phyloP scores from a whole-genome alignment of 2,329 filamentous ascomycete genomes.

The Epichloe sibirici region DNA sequence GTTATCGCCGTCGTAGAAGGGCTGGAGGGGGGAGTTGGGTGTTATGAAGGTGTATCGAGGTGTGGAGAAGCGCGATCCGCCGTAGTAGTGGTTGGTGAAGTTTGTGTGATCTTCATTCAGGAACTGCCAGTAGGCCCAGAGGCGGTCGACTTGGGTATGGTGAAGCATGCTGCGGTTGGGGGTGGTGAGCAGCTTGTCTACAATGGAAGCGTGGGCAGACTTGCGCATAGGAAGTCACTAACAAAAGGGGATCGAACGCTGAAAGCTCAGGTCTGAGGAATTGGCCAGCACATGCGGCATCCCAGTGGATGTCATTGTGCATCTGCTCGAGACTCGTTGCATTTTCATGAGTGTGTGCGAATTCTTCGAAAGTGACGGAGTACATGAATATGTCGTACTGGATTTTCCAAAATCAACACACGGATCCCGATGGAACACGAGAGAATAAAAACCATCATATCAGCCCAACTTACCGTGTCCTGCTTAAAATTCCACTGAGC shows the following conservation, averaged over 20 bases:
- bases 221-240: slow-evolving; percentile 7
- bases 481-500: slow-evolving; percentile 22
- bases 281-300: slow-evolving; percentile 27
- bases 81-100: slow-evolving; percentile 27
- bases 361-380: slow-evolving; percentile 22
- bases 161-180: slow-evolving; percentile 26
- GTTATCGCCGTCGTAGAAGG: slow-evolving; percentile 31
- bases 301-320: slow-evolving; percentile 31
- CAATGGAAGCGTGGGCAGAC: background rate
- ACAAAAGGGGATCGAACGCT: slow-evolving; percentile 35
- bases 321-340: slow-evolving; percentile 31
- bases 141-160: slow-evolving; percentile 48
- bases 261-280: slow-evolving; percentile 28
- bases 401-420: background rate
- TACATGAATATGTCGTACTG: slow-evolving; percentile 31
- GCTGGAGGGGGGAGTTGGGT: slow-evolving; percentile 32
- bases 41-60: slow-evolving; percentile 26
- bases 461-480: slow-evolving; percentile 25
- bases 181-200: background rate
- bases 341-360: slow-evolving; percentile 20
- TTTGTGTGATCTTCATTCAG: slow-evolving; percentile 16
- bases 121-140: slow-evolving; percentile 39
- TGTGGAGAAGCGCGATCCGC: slow-evolving; percentile 27
- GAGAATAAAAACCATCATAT: background rate
- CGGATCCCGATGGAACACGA: too few relatives aligned